Base-by-base conservation (phyloP, 192 early-diverging fungal genomes). In the Geranomyces variabilis region DNA sequence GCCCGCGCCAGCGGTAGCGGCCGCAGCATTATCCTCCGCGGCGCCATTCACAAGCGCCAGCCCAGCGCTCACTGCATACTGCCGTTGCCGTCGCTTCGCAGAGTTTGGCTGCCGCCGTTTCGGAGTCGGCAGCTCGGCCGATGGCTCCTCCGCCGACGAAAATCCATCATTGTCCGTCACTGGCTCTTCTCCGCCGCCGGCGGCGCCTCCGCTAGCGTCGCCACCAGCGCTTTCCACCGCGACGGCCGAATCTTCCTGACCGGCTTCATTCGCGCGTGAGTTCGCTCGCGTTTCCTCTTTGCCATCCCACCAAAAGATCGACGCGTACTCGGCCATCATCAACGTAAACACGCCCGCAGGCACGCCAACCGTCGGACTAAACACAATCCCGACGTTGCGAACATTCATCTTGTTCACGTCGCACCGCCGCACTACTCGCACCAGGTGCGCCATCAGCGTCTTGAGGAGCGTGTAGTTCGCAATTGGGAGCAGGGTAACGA, bases 381-480 rank as follows among this genome's bases (percentile, higher is more conserved):
- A 98, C 6, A 99, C 95, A 65, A 97, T 99, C 56, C 94, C 92
- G 44, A 99, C 88, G 84, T 98, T 98, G 26, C 92, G 89, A 59
- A 95, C 84, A 7, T 92, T 97, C 97, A 99, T 99, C 77, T 90
- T 91, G 83, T 99, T 99, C 29, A 88, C 80, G 34, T 90, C 88
- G 13, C 89, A 83, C 58, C 89, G 84, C 64, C 92, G 90, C 22
- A 98, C 96, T 49, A 99, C 89, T 45, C 91, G 80, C 60, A 96
- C 90, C 62, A 99, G 86, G 68, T 99, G 97, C 0, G 90, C 95
- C 0, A 92, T 91, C 61, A 99, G 77, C 2, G 90, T 90, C 36
- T 91, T 87, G 26, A 99, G 79, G 30, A 96, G 83, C 14, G 93
- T 93, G 77, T 96, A 98, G 83, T 99, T 99, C 21, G 89, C 78